These are phyloP conservation scores for Metschnikowia arizonensis DNA, from an alignment of 805 yeast genomes.

Conservation along the genomic window DNA sequence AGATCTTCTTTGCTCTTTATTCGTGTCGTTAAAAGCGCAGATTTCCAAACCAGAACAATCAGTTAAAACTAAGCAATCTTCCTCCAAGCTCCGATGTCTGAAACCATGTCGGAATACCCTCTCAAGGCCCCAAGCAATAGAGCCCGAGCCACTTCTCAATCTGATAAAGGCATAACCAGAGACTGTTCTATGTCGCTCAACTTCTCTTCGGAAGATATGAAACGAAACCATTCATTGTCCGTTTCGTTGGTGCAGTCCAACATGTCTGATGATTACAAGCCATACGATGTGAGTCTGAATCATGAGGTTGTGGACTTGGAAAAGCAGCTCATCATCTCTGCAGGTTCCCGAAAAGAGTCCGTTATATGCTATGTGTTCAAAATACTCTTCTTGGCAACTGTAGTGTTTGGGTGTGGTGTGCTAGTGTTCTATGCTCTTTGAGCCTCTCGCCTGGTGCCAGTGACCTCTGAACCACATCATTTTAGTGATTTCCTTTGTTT, in stretches of 20 bases:
- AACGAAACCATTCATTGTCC: constrained; percentile 25
- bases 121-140: constrained; percentile 4
- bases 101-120: neutral
- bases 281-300: neutral
- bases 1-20: neutral
- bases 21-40: neutral
- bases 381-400: constrained; percentile 24
- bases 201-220: constrained; percentile 6
- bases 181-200: constrained; percentile 7
- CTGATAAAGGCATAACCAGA: neutral
- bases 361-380: constrained; percentile 32
- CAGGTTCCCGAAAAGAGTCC: constrained; percentile 35
- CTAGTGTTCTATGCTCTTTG: constrained; percentile 34
- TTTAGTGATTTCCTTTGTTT: too few relatives aligned
- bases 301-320: constrained; percentile 34
- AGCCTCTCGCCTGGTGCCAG: constrained; percentile 5
- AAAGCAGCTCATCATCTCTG: constrained; percentile 33
- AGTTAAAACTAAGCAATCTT: neutral
- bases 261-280: constrained; percentile 14
- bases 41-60: neutral
- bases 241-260: constrained; percentile 22
- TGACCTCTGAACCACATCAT: neutral
- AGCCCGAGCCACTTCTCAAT: constrained; percentile 7
- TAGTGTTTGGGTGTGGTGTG: constrained; percentile 33
- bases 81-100: neutral